These are phyloP conservation scores for Pythium dissotocum DNA, from an alignment of 352 stramenopile species.

Conservation along the genomic window DNA sequence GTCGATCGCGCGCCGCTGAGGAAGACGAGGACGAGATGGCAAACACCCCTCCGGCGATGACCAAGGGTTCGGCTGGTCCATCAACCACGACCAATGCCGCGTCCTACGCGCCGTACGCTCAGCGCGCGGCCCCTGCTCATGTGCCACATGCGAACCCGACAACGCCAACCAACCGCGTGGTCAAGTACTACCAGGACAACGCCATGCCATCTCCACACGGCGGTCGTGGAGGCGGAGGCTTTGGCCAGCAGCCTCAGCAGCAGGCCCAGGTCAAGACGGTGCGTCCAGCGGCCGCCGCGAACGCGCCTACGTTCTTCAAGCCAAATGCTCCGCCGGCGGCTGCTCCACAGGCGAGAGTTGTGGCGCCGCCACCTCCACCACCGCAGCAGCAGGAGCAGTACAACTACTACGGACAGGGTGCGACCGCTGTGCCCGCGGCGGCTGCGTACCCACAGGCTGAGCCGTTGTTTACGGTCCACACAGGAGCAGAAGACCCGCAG, in stretches of 20 bases:
- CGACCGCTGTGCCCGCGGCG: not conserved
- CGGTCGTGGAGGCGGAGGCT: conserved; percentile 11
- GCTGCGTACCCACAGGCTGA: conserved; percentile 17
- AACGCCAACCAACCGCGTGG: conserved; percentile 27
- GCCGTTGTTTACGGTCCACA: conserved; percentile 23
- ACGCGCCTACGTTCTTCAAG: conserved; percentile 30
- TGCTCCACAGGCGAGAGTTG: conserved; percentile 3
- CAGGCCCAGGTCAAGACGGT: conserved; percentile 23
- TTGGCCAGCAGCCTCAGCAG: conserved; percentile 10
- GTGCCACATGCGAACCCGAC: conserved; percentile 21
- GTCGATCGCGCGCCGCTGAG: conserved; percentile 62
- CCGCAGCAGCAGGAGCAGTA: conserved; percentile 16
- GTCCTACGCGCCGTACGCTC: conserved; percentile 27
- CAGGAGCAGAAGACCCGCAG: conserved; percentile 17
- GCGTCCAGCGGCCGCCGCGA: conserved; percentile 22
- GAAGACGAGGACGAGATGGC: conserved; percentile 55
- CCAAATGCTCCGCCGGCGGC: conserved; percentile 7
- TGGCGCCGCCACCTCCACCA: not conserved
- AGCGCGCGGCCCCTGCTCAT: conserved; percentile 1
- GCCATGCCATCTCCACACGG: conserved; percentile 24
- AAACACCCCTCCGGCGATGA: conserved; percentile 10
- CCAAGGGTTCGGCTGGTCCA: conserved; percentile 17
- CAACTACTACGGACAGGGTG: conserved; percentile 16
- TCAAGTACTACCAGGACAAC: conserved; percentile 34
- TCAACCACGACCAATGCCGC: conserved; percentile 21